phyloP scores from a whole-genome alignment of 1,284 basidiomycete species.

The Ceratobasidium sp. region DNA sequence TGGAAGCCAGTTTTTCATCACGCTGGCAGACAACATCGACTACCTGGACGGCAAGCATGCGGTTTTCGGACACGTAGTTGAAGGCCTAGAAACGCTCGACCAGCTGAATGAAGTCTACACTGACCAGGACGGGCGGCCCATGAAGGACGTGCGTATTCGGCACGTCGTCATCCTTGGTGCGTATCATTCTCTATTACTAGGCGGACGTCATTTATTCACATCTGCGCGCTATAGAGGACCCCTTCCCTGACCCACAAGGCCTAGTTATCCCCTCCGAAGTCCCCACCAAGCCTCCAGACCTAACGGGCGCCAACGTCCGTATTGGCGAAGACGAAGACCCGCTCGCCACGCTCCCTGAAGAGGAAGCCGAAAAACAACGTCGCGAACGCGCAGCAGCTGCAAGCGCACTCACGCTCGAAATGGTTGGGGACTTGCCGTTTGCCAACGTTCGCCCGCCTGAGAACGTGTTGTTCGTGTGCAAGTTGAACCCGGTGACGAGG shows the following conservation, averaged over 20 bases:
- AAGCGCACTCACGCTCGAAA: conserved; percentile 96
- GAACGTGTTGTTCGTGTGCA: conserved; percentile 99
- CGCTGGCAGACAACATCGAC: conserved; percentile 89
- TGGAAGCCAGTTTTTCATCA: conserved; percentile 97
- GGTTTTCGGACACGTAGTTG: conserved; percentile 95
- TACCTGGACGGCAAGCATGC: conserved; percentile 97
- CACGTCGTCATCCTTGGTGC: conserved; percentile 92
- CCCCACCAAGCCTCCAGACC: conserved; percentile 85
- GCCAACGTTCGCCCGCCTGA: conserved; percentile 98
- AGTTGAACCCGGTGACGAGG: conserved; percentile 94
- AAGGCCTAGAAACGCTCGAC: conserved; percentile 92
- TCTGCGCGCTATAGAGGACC: conserved; percentile 78
- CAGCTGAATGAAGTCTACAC: conserved; percentile 93
- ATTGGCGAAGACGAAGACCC: conserved; percentile 94
- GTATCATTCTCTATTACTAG: conserved; percentile 52
- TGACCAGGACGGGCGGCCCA: conserved; percentile 88
- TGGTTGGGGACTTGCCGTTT: conserved; percentile 99
- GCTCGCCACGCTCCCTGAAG: conserved; percentile 79
- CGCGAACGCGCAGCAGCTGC: conserved; percentile 90
- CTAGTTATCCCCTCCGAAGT: conserved; percentile 80
- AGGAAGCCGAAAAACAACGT: conserved; percentile 83
- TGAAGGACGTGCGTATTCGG: conserved; percentile 93
- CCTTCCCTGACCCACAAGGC: conserved; percentile 88
- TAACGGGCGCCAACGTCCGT: conserved; percentile 71
- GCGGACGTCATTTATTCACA: conserved; percentile 26